Evolutionary conservation across 225 moss, liverwort and hornwort genomes (phyloP), one percentile per base, ranked within the genome.

Genomic region (Polytrichum commune): DNA sequence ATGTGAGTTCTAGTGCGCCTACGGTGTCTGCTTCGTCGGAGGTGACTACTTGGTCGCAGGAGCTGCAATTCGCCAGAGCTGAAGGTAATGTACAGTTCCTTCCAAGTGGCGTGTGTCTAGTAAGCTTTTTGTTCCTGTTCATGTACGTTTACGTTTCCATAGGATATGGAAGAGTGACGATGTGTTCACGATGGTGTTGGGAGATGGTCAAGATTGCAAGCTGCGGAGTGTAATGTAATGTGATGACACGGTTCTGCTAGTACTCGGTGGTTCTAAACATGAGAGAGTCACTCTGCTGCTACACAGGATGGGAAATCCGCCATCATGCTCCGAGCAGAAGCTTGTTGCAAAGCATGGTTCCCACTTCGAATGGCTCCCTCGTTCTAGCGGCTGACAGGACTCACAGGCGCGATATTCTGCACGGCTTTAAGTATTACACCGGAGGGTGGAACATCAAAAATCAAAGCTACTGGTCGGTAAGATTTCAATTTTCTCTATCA

Each of bases 401-500:
- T 32, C 69, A 82, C 30, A 80, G 86, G 77, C 82, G 71, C 8
- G 77, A 86, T 67, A 64, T 68, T 8, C 58, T 69, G 29, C 38
- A 82, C 18, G 25, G 66, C 5, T 64, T 86, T 19, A 67, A 80
- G 20, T 74, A n/a, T 13, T 86, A 86, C 54, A 73, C 65, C 25
- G 82, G 79, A 35, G 82, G 82, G 6, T 86, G 72, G 72, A 75
- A 82, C 68, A 76, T 86, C 20, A 73, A 76, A n/a, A 79, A 69
- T 65, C 6, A 13, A 22, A 63, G 82, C 53, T 86, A 86, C 38
- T 82, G 77, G 68, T 72, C 77, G 64, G 85, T 86, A 74, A 76
- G 85, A 35, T 16, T 22, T 60, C 22, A 7, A 25, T 20, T n/a
- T 24, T 24, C 32, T n/a, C 23, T 61, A 9, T 8, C 25, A 7